A percentile compares a stretch with the other conserved stretches of the same genome.
phyloP scores from a whole-genome alignment of 208 protist genomes.

The Phytomonas sp. region DNA sequence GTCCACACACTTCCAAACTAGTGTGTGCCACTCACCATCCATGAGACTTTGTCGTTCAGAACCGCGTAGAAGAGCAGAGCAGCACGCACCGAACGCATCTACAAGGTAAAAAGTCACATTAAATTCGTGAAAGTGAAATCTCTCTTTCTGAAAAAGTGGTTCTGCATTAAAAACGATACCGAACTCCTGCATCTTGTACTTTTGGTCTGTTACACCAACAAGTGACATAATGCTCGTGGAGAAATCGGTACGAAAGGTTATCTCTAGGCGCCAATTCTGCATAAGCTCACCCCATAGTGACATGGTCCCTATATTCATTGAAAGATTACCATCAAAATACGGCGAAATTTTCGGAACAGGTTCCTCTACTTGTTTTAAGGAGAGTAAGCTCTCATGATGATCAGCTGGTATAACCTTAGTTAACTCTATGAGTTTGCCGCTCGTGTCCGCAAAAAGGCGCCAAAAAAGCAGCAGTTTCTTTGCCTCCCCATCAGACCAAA shows the following conservation, averaged over 20 bases:
- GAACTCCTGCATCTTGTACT: constrained; percentile 82
- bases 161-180: constrained; percentile 84
- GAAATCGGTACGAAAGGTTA: constrained; percentile 74
- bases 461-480: constrained; percentile 50
- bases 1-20: constrained; percentile 82
- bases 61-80: constrained; percentile 72
- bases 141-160: constrained; percentile 67
- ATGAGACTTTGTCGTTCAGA: constrained; percentile 74
- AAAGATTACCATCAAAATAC: constrained; percentile 70
- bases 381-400: constrained; percentile 67
- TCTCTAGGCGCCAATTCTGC: constrained; percentile 83
- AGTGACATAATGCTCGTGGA: constrained; percentile 70
- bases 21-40: constrained; percentile 85
- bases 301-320: constrained; percentile 69
- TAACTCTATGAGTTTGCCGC: constrained; percentile 47
- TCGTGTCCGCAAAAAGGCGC: constrained; percentile 54
- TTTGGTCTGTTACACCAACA: constrained; percentile 68
- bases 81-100: constrained; percentile 73
- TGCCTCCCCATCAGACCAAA: constrained; percentile 37
- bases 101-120: constrained; percentile 80
- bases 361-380: constrained; percentile 41
- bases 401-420: constrained; percentile 64
- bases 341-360: constrained; percentile 40
- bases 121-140: constrained; percentile 75
- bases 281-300: constrained; percentile 72